Evolutionary conservation across 257 asterid genomes (phyloP), one percentile per base, ranked within the genome.

Genomic region (Solanum habrochaites): DNA sequence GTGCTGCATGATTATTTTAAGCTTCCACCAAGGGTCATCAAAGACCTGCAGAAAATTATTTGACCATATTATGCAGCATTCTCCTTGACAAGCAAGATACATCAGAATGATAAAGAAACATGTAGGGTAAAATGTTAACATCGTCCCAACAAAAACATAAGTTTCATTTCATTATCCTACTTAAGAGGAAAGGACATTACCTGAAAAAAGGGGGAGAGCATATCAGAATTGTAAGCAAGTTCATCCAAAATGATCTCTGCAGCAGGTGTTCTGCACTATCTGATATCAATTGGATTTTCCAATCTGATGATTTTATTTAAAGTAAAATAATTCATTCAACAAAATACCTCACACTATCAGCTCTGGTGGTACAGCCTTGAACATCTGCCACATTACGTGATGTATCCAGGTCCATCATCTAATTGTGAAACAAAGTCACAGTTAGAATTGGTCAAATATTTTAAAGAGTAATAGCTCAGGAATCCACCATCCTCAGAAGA

Each of bases 371-470:
- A 66, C 87, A 90, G 62, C 98, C 97, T 64, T 90, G 90, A 90
- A 89, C 86, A 92, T 94, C 96, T 73, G 99, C 99, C 21, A 78
- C 66, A 86, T 32, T 85, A 47, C 96, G 90, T 84, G 96, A 93
- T 15, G 91, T 91, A 93, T 97, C 98, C 89, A 95, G 91, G 91
- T 95, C 98, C 91, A 97, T 94, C 80, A 94, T 89, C 98, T 95
- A 87, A 73, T n/a, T 88, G 86, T 37, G 82, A 86, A 91, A 27
- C 83, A 86, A 86, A 84, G 85, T 23, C 21, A 58, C 82, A 66
- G 70, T 90, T 85, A 87, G 81, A 86, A 47, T 11, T 81, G 85
- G 69, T 81, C 69, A 31, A 81, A 49, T 49, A 49, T 49, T 81
- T 20, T 49, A 31, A 31, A 31, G 85, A 81, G n/a, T 29, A 49